A percentile compares a stretch with the other conserved stretches of the same genome.
Conservation (phyloP, 805 yeast species). For the Peterozyma toletana region DNA sequence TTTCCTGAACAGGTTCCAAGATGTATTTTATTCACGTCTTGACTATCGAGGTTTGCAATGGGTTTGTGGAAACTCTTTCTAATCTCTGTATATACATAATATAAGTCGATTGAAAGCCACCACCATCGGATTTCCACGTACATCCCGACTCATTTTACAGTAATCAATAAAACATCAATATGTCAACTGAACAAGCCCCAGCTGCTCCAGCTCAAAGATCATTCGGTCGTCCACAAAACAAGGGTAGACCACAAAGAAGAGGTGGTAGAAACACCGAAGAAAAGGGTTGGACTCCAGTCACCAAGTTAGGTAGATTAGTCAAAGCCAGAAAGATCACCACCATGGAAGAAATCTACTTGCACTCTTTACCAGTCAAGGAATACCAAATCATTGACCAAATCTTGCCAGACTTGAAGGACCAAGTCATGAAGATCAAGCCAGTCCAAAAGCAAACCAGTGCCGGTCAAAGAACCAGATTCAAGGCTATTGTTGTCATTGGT, state of each 20-base stretch:
- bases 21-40: too few species aligned
- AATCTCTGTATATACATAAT: neutral
- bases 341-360: slow-evolving; percentile 97
- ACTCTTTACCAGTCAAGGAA: slow-evolving; percentile 99
- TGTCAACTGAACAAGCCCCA: slow-evolving; percentile 36
- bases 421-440: slow-evolving; percentile 99
- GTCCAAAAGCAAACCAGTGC: slow-evolving; percentile 99
- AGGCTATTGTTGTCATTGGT: slow-evolving; percentile 99
- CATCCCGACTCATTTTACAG: slow-evolving; percentile 42
- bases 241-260: slow-evolving; percentile 46
- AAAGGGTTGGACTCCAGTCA: slow-evolving; percentile 99
- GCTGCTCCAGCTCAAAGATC: slow-evolving; percentile 35
- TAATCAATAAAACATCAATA: slow-evolving; percentile 17
- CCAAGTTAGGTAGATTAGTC: slow-evolving; percentile 99
- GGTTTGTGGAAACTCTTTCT: too few species aligned
- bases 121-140: slow-evolving; percentile 69
- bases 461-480: slow-evolving; percentile 99
- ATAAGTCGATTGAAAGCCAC: slow-evolving; percentile 59
- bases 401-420: slow-evolving; percentile 93
- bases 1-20: too few species aligned
- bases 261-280: slow-evolving; percentile 84
- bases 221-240: slow-evolving; percentile 46
- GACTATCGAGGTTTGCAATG: too few species aligned
- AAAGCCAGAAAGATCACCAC: slow-evolving; percentile 96
- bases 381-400: slow-evolving; percentile 96